Evolutionary conservation across 2,329 filamentous ascomycete species (phyloP).

Genomic region (Ascochyta pisi): DNA sequence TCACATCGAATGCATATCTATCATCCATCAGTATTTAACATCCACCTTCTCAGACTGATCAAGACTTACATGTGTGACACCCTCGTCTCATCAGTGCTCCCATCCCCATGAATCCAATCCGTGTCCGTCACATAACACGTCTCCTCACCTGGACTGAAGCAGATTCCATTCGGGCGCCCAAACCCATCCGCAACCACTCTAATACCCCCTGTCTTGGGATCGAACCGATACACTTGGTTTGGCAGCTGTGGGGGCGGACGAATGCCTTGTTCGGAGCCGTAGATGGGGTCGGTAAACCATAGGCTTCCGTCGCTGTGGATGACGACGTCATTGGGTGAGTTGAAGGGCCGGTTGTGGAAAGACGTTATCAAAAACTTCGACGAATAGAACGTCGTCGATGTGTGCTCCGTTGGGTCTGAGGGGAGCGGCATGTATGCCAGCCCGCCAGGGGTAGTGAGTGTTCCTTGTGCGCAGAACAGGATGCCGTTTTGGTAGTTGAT

Average conservation of each 20-base stretch:
- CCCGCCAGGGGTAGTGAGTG: conserved; percentile 34
- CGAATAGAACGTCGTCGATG: conserved; percentile 5
- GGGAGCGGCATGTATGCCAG: conserved; percentile 40
- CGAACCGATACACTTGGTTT: conserved; percentile 49
- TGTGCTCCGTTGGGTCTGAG: conserved; percentile 11
- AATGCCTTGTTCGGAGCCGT: conserved; percentile 31
- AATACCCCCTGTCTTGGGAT: conserved; percentile 44
- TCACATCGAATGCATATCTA: conserved; percentile 34
- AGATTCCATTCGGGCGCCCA: conserved; percentile 53
- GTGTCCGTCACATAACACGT: conserved; percentile 54
- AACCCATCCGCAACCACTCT: conserved; percentile 50
- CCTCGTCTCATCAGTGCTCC: conserved; percentile 18
- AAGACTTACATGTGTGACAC: conserved; percentile 23
- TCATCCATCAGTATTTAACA: not conserved
- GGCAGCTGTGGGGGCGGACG: conserved; percentile 32
- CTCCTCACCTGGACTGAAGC: conserved; percentile 50
- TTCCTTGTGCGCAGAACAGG: conserved; percentile 46
- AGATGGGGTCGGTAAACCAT: conserved; percentile 56
- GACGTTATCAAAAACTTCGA: conserved; percentile 44
- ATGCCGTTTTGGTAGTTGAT: conserved; percentile 40
- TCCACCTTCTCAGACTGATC: no score
- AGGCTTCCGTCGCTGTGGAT: conserved; percentile 51
- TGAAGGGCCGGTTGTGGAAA: conserved; percentile 54
- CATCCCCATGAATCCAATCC: conserved; percentile 30
- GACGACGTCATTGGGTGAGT: conserved; percentile 50